Evolutionary conservation across 1,284 basidiomycete genomes (phyloP).

Genomic region (Apiotrichum mycotoxinovorans): DNA sequence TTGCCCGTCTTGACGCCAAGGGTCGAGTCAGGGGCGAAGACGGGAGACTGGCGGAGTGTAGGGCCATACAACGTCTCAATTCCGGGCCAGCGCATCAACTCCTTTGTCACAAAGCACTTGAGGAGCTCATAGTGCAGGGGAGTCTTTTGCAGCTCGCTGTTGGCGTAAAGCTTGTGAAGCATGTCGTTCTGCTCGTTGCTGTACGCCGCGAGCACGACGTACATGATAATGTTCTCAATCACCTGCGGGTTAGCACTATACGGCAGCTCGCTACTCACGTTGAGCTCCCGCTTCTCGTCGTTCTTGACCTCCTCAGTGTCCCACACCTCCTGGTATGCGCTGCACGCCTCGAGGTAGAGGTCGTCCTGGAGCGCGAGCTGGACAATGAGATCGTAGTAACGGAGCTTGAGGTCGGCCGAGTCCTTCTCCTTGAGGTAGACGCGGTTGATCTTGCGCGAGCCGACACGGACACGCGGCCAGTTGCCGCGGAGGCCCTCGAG

Average conservation of each 20-base stretch:
- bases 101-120: constrained; percentile 93
- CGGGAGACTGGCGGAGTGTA: constrained; percentile 71
- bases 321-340: constrained; percentile 94
- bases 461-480: constrained; percentile 88
- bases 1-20: constrained; percentile 45
- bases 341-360: constrained; percentile 88
- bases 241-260: constrained; percentile 59
- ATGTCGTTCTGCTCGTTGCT: constrained; percentile 98
- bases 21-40: constrained; percentile 61
- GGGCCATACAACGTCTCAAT: constrained; percentile 86
- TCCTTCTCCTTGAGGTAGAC: constrained; percentile 84
- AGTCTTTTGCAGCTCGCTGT: constrained; percentile 73
- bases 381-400: constrained; percentile 95
- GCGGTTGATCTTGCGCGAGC: constrained; percentile 90
- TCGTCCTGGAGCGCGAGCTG: constrained; percentile 81
- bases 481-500: constrained; percentile 71
- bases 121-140: constrained; percentile 86
- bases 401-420: constrained; percentile 90
- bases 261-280: constrained; percentile 57
- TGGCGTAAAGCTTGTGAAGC: constrained; percentile 77
- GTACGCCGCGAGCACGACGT: constrained; percentile 86
- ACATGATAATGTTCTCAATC: constrained; percentile 89
- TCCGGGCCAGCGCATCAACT: constrained; percentile 98
- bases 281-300: constrained; percentile 68
- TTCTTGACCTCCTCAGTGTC: constrained; percentile 88